Conservation (phyloP, 2,329 filamentous ascomycete genomes). For the Fusarium miscanthi region DNA sequence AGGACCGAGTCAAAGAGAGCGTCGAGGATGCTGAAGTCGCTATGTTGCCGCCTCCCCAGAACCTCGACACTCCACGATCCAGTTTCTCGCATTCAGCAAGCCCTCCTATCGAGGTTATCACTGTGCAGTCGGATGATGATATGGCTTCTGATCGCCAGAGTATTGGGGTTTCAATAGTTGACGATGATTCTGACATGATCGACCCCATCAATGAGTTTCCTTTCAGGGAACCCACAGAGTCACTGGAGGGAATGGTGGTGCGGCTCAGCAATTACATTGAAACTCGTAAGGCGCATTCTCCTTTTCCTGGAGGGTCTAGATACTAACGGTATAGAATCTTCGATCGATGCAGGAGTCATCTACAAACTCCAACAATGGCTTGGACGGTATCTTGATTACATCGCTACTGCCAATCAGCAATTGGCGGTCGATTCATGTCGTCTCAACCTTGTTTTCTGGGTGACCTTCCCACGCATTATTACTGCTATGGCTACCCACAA, state of each 20-base stretch:
- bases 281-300: slow-evolving; percentile 41
- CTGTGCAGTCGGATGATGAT: slow-evolving; percentile 52
- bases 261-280: slow-evolving; percentile 53
- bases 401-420: slow-evolving; percentile 48
- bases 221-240: slow-evolving; percentile 51
- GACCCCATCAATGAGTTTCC: slow-evolving; percentile 63
- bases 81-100: slow-evolving; percentile 55
- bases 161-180: slow-evolving; percentile 42
- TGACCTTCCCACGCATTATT: slow-evolving; percentile 62
- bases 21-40: slow-evolving; percentile 59
- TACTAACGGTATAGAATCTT: slow-evolving; percentile 51
- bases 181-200: slow-evolving; percentile 33
- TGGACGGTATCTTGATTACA: slow-evolving; percentile 58
- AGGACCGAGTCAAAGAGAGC: slow-evolving; percentile 55
- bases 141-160: slow-evolving; percentile 51
- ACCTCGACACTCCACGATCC: slow-evolving; percentile 46
- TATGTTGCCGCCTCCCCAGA: slow-evolving; percentile 45
- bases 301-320: neutral
- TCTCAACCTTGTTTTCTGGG: slow-evolving; percentile 63
- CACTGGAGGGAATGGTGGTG: slow-evolving; percentile 48
- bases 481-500: slow-evolving; percentile 49
- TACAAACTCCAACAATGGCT: slow-evolving; percentile 62
- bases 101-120: slow-evolving; percentile 58
- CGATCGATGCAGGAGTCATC: slow-evolving; percentile 58
- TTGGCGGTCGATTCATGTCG: slow-evolving; percentile 57